Evolutionary conservation across 495 filamentous ascomycete species (phyloP).

Genomic region (Pyrenula aspistea): DNA sequence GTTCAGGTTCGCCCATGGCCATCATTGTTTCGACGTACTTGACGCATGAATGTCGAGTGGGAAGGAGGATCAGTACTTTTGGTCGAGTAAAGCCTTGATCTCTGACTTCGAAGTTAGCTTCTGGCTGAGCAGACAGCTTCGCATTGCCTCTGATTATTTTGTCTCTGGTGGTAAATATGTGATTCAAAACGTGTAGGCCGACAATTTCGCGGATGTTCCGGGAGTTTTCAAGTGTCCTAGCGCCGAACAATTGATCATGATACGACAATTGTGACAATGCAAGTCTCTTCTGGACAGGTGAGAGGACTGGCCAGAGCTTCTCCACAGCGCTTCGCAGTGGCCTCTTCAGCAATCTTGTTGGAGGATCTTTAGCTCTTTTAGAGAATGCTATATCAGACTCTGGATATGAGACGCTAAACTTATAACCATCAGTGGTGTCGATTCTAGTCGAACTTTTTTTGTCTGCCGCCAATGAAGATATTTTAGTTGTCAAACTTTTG

Average conservation of each 20-base stretch:
- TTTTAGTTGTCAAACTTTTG: not conserved
- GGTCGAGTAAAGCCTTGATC: conserved; percentile 96
- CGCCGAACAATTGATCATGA: conserved; percentile 66
- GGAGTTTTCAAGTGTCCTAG: conserved; percentile 52
- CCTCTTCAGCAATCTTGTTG: conserved; percentile 26
- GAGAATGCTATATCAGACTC: not conserved
- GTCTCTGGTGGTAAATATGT: conserved; percentile 87
- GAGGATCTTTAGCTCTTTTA: not conserved
- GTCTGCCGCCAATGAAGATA: not conserved
- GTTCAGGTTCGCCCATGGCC: conserved; percentile 62
- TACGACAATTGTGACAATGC: conserved; percentile 53
- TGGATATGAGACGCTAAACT: not conserved
- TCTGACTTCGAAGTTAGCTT: conserved; percentile 58
- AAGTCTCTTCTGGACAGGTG: conserved; percentile 29
- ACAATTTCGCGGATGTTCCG: conserved; percentile 54
- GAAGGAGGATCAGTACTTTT: conserved; percentile 79
- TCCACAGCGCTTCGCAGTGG: conserved; percentile 25
- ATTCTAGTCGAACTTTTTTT: not conserved
- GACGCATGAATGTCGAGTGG: conserved; percentile 75
- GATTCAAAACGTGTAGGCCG: conserved; percentile 80
- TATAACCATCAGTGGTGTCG: not conserved
- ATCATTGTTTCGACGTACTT: conserved; percentile 64
- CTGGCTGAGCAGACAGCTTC: conserved; percentile 47
- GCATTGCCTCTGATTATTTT: conserved; percentile 85
- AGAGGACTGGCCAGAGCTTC: conserved; percentile 17